Percentiles rank a stretch among this genome's conserved stretches.
phyloP scores from a whole-genome alignment of 106 monocot genomes.

The Dendrobium catenatum region DNA sequence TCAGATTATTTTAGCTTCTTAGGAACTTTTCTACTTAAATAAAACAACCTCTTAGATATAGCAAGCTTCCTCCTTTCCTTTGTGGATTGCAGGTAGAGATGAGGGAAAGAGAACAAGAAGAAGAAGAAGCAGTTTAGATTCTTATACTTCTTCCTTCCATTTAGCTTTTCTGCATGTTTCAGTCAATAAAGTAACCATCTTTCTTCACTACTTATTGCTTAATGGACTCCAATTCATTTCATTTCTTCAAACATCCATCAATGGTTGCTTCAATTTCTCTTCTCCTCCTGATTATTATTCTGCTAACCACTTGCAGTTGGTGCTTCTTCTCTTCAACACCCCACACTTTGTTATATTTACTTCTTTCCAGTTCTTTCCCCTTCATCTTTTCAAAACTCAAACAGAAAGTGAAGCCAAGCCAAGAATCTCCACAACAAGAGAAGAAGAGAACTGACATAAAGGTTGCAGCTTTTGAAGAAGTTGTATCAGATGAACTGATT shows the following conservation, averaged over 20 bases:
- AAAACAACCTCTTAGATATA: neutral
- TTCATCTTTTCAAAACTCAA: conserved; percentile 29
- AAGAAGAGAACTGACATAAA: neutral
- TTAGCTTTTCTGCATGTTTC: too few relatives aligned
- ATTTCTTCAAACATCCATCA: conserved; percentile 16
- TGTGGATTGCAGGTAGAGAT: neutral
- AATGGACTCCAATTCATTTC: conserved; percentile 7
- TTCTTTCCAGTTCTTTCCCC: conserved; percentile 21
- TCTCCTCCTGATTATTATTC: conserved; percentile 14
- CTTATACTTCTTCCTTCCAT: too few relatives aligned
- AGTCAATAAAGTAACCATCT: too few relatives aligned
- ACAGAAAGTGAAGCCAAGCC: neutral
- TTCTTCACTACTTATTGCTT: neutral
- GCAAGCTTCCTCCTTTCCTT: neutral
- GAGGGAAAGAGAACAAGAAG: neutral
- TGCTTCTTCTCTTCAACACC: conserved; percentile 15
- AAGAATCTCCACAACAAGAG: conserved; percentile 7
- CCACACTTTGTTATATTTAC: conserved; percentile 24
- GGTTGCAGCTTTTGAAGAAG: neutral
- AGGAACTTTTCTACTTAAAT: neutral
- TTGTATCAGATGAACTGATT: neutral
- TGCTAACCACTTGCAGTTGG: conserved; percentile 7
- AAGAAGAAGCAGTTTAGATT: neutral
- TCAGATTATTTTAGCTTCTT: neutral
- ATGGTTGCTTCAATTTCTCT: conserved; percentile 17